A percentile compares a stretch with the other conserved stretches of the same genome.
Evolutionary conservation across 805 yeast species (phyloP).

Genomic region (Kurtzmaniella cleridarum): DNA sequence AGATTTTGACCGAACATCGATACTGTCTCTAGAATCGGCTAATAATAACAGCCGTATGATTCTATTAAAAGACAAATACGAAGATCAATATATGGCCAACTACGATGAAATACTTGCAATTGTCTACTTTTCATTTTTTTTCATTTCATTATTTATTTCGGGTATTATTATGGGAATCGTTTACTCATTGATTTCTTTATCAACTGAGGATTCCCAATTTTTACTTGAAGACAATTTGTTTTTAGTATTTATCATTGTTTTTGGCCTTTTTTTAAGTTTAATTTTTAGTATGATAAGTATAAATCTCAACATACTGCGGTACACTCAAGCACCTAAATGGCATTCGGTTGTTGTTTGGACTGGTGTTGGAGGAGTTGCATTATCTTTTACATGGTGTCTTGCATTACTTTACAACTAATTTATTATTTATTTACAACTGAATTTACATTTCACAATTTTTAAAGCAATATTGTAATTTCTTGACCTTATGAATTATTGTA

Average conservation of each 20-base stretch:
- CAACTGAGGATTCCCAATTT: constrained; percentile 19
- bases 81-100: constrained; percentile 23
- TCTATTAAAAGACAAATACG: constrained; percentile 8
- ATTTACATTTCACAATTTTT: too few species aligned
- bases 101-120: constrained; percentile 33
- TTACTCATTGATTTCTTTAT: constrained; percentile 22
- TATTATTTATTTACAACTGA: too few species aligned
- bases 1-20: constrained; percentile 1
- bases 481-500: too few species aligned
- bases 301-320: constrained; percentile 27
- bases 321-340: constrained; percentile 19
- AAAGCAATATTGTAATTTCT: too few species aligned
- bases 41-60: background rate
- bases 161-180: constrained; percentile 37
- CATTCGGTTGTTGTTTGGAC: constrained; percentile 21
- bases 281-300: constrained; percentile 31
- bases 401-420: constrained; percentile 3
- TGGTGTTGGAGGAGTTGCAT: constrained; percentile 10
- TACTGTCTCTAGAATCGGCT: background rate
- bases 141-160: constrained; percentile 31
- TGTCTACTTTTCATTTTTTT: constrained; percentile 30
- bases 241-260: constrained; percentile 23
- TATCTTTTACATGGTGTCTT: constrained; percentile 12
- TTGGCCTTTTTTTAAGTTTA: constrained; percentile 29
- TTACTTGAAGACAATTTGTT: constrained; percentile 25